A percentile compares a stretch with the other conserved stretches of the same genome.
phyloP scores from a whole-genome alignment of 257 asterid genomes.

The Solanum arcanum region DNA sequence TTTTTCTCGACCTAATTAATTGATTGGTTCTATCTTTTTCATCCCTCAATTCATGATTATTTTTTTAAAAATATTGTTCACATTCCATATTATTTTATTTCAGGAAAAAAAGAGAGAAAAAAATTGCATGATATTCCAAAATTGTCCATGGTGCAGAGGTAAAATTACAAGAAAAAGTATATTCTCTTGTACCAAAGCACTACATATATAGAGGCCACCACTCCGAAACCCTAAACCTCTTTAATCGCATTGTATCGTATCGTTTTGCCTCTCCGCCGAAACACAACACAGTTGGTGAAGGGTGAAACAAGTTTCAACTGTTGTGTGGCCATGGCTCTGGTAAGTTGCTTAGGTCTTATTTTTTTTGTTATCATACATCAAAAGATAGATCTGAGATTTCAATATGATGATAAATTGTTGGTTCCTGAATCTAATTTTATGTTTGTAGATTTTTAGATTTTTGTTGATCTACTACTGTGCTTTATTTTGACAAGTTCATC shows the following conservation, averaged over 20 bases:
- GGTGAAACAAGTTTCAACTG: constrained; percentile 6
- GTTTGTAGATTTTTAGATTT: background rate
- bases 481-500: background rate
- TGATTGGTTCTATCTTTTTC: no score
- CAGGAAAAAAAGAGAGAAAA: background rate
- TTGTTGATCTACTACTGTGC: background rate
- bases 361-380: background rate
- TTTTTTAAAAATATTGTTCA: no score
- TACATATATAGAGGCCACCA: background rate
- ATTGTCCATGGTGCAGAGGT: background rate
- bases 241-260: background rate
- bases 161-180: background rate
- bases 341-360: constrained; percentile 12
- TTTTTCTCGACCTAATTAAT: no score
- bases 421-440: background rate
- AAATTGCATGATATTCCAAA: background rate
- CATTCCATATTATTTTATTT: no score
- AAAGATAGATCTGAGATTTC: background rate
- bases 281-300: constrained; percentile 2
- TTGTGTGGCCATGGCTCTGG: constrained; percentile 66
- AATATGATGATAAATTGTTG: background rate
- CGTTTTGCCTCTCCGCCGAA: constrained; percentile 6
- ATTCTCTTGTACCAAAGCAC: background rate
- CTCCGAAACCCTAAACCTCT: constrained; percentile 36
- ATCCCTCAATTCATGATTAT: no score